phyloP scores from a whole-genome alignment of 176 grass and related monocot species.

The Dendrocalamus sinicus region DNA sequence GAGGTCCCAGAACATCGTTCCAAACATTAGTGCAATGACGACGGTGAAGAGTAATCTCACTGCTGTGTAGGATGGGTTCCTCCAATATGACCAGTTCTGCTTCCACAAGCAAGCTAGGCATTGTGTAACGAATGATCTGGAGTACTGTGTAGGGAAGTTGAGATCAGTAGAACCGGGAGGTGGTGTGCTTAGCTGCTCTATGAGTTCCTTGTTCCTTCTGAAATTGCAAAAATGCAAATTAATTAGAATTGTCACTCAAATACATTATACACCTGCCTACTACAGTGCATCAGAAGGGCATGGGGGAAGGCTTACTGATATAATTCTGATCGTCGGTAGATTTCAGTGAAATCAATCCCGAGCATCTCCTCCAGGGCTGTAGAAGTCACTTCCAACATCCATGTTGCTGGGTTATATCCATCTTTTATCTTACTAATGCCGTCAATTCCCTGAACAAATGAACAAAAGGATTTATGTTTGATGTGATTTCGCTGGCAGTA shows the following conservation, averaged over 20 bases:
- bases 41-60: conserved; percentile 73
- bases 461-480: conserved; percentile 18
- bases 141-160: conserved; percentile 69
- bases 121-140: conserved; percentile 63
- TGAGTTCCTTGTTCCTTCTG: conserved; percentile 82
- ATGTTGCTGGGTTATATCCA: conserved; percentile 90
- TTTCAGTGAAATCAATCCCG: conserved; percentile 62
- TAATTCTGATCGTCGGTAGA: conserved; percentile 67
- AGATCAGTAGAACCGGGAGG: conserved; percentile 65
- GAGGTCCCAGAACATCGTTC: conserved; percentile 84
- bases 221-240: conserved; percentile 36
- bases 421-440: conserved; percentile 69
- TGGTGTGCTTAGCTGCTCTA: conserved; percentile 66
- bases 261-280: background rate
- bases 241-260: conserved; percentile 37
- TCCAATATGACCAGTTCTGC: conserved; percentile 78
- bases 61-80: conserved; percentile 79
- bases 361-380: conserved; percentile 71
- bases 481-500: conserved; percentile 26
- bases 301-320: conserved; percentile 60
- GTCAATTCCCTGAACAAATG: conserved; percentile 61
- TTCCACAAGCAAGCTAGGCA: conserved; percentile 90
- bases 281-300: conserved; percentile 22
- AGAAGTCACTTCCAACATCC: conserved; percentile 86
- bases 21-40: conserved; percentile 65